Evolutionary conservation across 257 asterid genomes (phyloP).

Genomic region (Cruciata laevipes): DNA sequence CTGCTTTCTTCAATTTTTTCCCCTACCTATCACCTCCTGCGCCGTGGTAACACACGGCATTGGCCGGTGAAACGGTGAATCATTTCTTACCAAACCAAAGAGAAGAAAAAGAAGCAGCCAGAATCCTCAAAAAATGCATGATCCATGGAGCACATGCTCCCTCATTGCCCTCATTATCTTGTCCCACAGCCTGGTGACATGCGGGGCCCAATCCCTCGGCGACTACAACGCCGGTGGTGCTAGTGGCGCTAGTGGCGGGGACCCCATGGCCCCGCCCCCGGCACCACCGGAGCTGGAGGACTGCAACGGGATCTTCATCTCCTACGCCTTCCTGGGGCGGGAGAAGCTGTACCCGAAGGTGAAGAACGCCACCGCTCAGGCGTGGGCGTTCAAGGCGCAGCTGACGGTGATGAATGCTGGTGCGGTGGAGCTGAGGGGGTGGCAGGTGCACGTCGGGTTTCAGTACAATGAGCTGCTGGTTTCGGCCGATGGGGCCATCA

Average conservation of each 20-base stretch:
- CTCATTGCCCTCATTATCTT: conserved; percentile 22
- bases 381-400: conserved; percentile 64
- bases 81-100: background rate
- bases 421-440: conserved; percentile 47
- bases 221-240: conserved; percentile 27
- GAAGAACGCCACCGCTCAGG: conserved; percentile 72
- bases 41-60: conserved; percentile 59
- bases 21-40: conserved; percentile 28
- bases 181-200: conserved; percentile 7
- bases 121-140: conserved; percentile 13
- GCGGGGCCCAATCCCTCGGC: conserved; percentile 25
- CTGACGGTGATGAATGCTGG: conserved; percentile 56
- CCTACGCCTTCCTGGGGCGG: conserved; percentile 57
- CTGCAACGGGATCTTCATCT: conserved; percentile 61
- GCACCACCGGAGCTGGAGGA: conserved; percentile 34
- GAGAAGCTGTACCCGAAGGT: conserved; percentile 67
- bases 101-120: background rate
- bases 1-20: conserved; percentile 14
- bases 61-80: conserved; percentile 33
- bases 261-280: conserved; percentile 23
- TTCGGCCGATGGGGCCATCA: conserved; percentile 65
- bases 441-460: conserved; percentile 62
- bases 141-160: conserved; percentile 30
- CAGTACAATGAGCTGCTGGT: conserved; percentile 69
- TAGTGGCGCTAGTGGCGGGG: background rate